Evolutionary conservation across 2,329 filamentous ascomycete species (phyloP).

Genomic region (Cladophialophora exuberans): DNA sequence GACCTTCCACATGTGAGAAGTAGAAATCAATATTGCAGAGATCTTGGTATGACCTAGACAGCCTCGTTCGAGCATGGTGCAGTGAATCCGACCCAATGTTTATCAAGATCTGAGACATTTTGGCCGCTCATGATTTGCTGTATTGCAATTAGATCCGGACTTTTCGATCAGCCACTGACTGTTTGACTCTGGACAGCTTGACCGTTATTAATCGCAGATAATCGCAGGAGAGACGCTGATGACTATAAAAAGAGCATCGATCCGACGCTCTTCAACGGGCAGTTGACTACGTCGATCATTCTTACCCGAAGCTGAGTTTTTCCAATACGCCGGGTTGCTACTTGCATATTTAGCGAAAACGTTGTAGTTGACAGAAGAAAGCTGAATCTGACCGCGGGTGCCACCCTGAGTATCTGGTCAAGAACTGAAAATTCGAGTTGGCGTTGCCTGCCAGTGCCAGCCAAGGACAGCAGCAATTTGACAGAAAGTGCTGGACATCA

Average conservation of each 20-base stretch:
- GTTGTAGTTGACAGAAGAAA: too few relatives aligned
- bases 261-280: not conserved
- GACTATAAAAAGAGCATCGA: not conserved
- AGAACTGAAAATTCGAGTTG: too few relatives aligned
- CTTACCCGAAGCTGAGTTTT: conserved; percentile 1
- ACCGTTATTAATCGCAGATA: not conserved
- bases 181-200: not conserved
- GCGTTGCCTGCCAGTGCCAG: too few relatives aligned
- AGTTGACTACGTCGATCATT: not conserved
- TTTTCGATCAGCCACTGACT: conserved; percentile 13
- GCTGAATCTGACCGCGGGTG: too few relatives aligned
- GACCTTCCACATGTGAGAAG: not conserved
- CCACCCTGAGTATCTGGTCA: too few relatives aligned
- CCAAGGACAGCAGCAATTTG: too few relatives aligned
- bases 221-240: not conserved
- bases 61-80: conserved; percentile 11
- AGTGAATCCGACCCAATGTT: not conserved
- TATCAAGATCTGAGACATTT: conserved; percentile 25
- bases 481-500: too few relatives aligned
- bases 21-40: not conserved
- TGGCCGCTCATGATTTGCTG: conserved; percentile 21
- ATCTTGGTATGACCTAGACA: not conserved
- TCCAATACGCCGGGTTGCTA: too few relatives aligned
- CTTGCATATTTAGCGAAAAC: too few relatives aligned
- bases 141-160: conserved; percentile 24